A percentile compares a stretch with the other conserved stretches of the same genome.
Evolutionary conservation across 2,329 filamentous ascomycete species (phyloP).

Genomic region (Chrysoporthe deuterocubensis): DNA sequence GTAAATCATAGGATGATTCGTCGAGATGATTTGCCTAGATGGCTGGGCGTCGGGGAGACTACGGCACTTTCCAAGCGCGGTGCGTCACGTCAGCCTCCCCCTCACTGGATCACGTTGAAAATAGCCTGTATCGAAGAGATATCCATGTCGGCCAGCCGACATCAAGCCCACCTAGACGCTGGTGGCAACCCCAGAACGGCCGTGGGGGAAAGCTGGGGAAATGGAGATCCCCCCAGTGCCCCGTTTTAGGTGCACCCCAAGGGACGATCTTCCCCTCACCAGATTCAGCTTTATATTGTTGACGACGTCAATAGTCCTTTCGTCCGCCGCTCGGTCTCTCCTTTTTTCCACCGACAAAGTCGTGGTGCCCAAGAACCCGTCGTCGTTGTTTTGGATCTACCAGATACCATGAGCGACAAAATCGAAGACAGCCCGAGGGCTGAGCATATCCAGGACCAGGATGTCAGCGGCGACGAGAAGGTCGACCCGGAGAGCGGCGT

Average conservation of each 20-base stretch:
- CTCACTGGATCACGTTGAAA: neutral
- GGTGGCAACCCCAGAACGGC: neutral
- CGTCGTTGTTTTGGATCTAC: neutral
- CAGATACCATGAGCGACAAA: conserved; percentile 19
- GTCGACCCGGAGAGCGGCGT: conserved; percentile 5
- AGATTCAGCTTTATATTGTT: neutral
- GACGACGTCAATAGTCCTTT: neutral
- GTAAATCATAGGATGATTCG: neutral
- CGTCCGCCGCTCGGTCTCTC: neutral
- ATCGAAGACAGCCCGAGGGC: conserved; percentile 17
- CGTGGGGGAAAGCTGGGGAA: conserved; percentile 1
- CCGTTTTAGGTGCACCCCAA: neutral
- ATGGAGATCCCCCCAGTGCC: neutral
- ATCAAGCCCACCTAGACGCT: neutral
- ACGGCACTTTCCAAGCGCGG: neutral
- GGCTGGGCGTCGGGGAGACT: neutral
- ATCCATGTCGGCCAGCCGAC: too few species aligned
- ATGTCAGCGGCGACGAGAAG: conserved; percentile 18
- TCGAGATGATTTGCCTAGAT: neutral
- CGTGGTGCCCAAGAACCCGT: neutral
- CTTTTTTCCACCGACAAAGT: neutral
- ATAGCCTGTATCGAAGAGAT: neutral
- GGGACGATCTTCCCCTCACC: conserved; percentile 1
- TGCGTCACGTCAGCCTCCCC: neutral
- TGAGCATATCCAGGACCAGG: conserved; percentile 24